phyloP scores from a whole-genome alignment of 257 asterid species.

The Scutellaria galericulata region DNA sequence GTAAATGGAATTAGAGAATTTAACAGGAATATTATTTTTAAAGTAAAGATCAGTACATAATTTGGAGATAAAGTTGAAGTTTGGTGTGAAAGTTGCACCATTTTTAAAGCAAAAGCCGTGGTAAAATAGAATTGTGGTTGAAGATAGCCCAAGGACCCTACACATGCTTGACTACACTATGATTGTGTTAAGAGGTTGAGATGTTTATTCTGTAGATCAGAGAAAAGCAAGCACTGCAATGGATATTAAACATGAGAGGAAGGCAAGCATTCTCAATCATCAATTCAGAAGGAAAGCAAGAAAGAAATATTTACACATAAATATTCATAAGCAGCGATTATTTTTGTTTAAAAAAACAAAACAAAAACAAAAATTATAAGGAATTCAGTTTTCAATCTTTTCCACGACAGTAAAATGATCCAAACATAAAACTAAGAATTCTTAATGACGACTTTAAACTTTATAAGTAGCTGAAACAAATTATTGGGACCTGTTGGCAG shows the following conservation, averaged over 20 bases:
- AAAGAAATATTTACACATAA: neutral
- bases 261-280: neutral
- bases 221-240: neutral
- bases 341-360: neutral
- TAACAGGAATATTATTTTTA: neutral
- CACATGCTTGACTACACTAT: neutral
- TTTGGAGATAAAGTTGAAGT: neutral
- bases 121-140: neutral
- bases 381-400: constrained; percentile 5
- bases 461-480: constrained; percentile 8
- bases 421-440: neutral
- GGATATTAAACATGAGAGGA: too few species aligned
- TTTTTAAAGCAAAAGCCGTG: neutral
- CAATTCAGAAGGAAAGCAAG: neutral
- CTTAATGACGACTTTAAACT: neutral
- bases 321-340: too few species aligned
- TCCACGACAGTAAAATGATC: neutral
- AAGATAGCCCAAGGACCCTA: neutral
- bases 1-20: neutral
- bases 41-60: neutral
- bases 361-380: neutral
- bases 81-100: neutral
- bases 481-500: neutral
- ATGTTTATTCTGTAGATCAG: neutral
- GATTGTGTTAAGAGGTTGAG: neutral